phyloP scores from a whole-genome alignment of 2,329 filamentous ascomycete species.

The Lecanoromycetidae sp. region DNA sequence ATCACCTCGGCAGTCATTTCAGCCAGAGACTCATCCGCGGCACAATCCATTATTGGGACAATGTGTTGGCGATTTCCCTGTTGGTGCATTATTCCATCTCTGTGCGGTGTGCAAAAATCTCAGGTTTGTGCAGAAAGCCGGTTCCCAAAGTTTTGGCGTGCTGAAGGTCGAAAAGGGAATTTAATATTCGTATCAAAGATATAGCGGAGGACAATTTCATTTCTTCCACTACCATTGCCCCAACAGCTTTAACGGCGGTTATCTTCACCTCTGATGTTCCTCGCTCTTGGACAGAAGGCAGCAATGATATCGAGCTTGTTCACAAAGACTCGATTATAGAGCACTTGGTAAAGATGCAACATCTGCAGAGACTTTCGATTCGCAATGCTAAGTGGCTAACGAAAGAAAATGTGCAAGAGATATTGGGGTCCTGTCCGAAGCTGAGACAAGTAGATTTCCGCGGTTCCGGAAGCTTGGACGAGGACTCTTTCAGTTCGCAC shows the following conservation, averaged over 20 bases:
- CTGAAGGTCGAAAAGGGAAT: not conserved
- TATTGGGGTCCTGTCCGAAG: not conserved
- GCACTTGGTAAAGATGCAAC: not conserved
- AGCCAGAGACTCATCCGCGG: not conserved
- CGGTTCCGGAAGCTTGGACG: no score
- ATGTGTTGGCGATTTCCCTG: slow-evolving; percentile 17
- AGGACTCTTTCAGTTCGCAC: no score
- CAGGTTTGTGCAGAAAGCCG: slow-evolving; percentile 11
- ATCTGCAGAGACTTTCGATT: not conserved
- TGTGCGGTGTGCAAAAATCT: slow-evolving; percentile 21
- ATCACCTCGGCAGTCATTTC: not conserved
- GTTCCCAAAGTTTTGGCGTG: not conserved
- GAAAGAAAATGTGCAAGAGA: not conserved
- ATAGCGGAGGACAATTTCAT: not conserved
- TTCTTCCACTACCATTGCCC: slow-evolving; percentile 15
- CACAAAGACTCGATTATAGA: not conserved
- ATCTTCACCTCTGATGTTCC: slow-evolving; percentile 24
- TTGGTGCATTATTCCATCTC: slow-evolving; percentile 22
- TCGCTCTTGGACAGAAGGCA: slow-evolving; percentile 18
- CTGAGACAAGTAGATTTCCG: not conserved
- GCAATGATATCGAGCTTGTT: not conserved
- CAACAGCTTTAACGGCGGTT: slow-evolving; percentile 20
- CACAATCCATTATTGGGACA: not conserved
- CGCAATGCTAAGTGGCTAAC: not conserved
- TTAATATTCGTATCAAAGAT: not conserved